Conservation (phyloP, 176 grass and related monocot genomes). For the Leersia perrieri region DNA sequence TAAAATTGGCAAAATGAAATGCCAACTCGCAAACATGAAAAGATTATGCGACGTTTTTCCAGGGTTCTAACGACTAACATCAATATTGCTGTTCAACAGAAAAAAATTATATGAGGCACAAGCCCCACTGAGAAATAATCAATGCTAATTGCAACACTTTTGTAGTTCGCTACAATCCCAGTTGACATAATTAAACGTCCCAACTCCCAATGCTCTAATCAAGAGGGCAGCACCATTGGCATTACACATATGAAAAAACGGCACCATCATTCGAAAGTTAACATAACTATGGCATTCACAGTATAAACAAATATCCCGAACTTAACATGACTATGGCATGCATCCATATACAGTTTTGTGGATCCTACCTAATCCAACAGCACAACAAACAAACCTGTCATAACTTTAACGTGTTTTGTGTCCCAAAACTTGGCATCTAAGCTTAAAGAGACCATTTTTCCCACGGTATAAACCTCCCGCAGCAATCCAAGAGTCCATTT, state of each 20-base stretch:
- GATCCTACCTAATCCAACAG: neutral
- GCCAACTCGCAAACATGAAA: neutral
- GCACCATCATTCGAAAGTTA: neutral
- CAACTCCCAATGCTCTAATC: neutral
- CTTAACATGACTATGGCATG: neutral
- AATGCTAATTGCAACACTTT: neutral
- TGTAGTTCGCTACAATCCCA: neutral
- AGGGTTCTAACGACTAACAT: neutral
- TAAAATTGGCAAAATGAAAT: neutral
- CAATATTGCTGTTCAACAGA: neutral
- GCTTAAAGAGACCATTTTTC: slow-evolving; percentile 1
- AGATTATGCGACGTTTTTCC: neutral
- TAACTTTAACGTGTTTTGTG: neutral
- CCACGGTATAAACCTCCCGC: neutral
- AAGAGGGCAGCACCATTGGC: neutral
- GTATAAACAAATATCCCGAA: too few species aligned
- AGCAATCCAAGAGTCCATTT: neutral
- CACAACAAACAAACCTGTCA: neutral
- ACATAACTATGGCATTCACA: neutral
- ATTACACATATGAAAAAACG: neutral
- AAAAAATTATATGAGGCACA: neutral
- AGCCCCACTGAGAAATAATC: neutral
- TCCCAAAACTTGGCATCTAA: neutral
- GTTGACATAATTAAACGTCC: neutral
- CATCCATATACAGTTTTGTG: neutral